Conservation (phyloP, 2,329 filamentous ascomycete genomes). For the Pochonia chlamydosporia region DNA sequence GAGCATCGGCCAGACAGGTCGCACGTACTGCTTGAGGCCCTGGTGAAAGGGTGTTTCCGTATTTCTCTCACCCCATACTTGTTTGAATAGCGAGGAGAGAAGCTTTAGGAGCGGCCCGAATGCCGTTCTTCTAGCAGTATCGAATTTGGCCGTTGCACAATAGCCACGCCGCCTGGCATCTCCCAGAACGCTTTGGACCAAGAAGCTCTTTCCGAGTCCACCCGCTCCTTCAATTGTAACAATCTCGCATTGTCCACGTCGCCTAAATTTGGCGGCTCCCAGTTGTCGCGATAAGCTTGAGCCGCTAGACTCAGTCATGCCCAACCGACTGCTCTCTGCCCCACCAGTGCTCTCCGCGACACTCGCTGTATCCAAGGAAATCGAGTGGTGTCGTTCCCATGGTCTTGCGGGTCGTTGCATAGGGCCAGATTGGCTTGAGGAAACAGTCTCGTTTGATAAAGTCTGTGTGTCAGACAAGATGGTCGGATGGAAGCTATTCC, state of each 20-base stretch:
- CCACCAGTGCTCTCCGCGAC: slow-evolving; percentile 37
- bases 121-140: slow-evolving; percentile 52
- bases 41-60: slow-evolving; percentile 60
- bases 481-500: slow-evolving; percentile 35
- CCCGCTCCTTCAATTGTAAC: slow-evolving; percentile 55
- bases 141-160: slow-evolving; percentile 61
- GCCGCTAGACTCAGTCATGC: slow-evolving; percentile 38
- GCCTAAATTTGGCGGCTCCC: slow-evolving; percentile 51
- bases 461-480: slow-evolving; percentile 34
- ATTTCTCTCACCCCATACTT: slow-evolving; percentile 61
- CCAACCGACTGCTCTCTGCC: slow-evolving; percentile 35
- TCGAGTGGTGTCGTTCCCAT: slow-evolving; percentile 48
- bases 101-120: slow-evolving; percentile 60
- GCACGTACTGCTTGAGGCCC: slow-evolving; percentile 54
- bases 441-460: slow-evolving; percentile 39
- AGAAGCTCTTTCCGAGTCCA: slow-evolving; percentile 59
- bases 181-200: slow-evolving; percentile 57
- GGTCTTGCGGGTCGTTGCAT: slow-evolving; percentile 33
- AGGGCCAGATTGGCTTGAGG: slow-evolving; percentile 37
- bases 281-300: slow-evolving; percentile 49
- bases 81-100: slow-evolving; percentile 60
- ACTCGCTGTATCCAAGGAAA: slow-evolving; percentile 43
- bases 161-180: slow-evolving; percentile 58
- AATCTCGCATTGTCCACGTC: slow-evolving; percentile 59
- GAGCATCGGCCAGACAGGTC: slow-evolving; percentile 58